phyloP scores from a whole-genome alignment of 306 rosid species.

The Psophocarpus tetragonolobus region DNA sequence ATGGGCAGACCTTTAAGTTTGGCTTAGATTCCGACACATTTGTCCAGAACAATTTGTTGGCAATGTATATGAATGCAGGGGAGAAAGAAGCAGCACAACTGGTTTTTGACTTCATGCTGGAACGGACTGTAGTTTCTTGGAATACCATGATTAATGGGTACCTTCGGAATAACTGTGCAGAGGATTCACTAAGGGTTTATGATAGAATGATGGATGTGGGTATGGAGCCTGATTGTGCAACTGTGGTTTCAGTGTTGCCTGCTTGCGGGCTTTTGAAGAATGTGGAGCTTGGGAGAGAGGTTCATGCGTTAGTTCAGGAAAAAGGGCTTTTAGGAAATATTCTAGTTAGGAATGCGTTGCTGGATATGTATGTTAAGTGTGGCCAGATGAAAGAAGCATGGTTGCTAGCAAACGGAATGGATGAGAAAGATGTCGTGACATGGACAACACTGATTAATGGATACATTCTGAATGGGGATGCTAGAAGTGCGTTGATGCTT shows the following conservation, averaged over 20 bases:
- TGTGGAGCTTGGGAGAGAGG: constrained; percentile 55
- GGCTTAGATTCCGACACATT: constrained; percentile 55
- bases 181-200: constrained; percentile 59
- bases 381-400: constrained; percentile 63
- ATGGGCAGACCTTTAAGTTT: constrained; percentile 53
- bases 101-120: constrained; percentile 65
- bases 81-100: constrained; percentile 50
- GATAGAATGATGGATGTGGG: constrained; percentile 59
- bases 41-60: constrained; percentile 74
- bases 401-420: constrained; percentile 43
- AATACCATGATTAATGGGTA: constrained; percentile 79
- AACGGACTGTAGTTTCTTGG: constrained; percentile 75
- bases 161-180: constrained; percentile 50
- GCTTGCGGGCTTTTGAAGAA: constrained; percentile 66
- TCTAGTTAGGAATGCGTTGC: constrained; percentile 59
- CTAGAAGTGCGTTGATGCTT: constrained; percentile 61
- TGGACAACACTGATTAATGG: constrained; percentile 90
- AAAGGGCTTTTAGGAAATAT: constrained; percentile 58
- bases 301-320: constrained; percentile 55
- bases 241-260: constrained; percentile 76
- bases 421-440: constrained; percentile 74
- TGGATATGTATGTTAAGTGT: constrained; percentile 87
- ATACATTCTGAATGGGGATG: constrained; percentile 64
- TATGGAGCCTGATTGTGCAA: constrained; percentile 73
- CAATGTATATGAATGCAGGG: constrained; percentile 81